phyloP scores from a whole-genome alignment of 176 grass and related monocot genomes.

The Tillandsia fasciculata region DNA sequence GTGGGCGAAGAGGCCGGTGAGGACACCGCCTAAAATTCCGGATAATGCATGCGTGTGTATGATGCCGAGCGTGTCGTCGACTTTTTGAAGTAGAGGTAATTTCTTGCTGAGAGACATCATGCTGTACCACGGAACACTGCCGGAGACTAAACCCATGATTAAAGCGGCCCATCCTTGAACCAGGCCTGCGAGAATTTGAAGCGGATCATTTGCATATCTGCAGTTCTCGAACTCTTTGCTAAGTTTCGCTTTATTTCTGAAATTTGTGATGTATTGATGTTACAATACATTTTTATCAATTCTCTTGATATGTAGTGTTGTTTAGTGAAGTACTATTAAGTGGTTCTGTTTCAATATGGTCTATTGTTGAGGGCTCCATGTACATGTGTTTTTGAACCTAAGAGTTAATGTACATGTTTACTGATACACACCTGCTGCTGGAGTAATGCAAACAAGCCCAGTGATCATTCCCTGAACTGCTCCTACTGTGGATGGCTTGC shows the following conservation, averaged over 20 bases:
- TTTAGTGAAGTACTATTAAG: too few species aligned
- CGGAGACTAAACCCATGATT: conserved; percentile 3
- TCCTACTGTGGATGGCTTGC: conserved; percentile 30
- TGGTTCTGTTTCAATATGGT: too few species aligned
- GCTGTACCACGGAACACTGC: conserved; percentile 20
- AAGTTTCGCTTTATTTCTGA: too few species aligned
- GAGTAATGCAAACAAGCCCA: conserved; percentile 27
- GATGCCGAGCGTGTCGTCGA: conserved; percentile 21
- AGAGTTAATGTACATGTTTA: background rate
- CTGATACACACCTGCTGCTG: conserved; percentile 3
- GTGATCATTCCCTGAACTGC: conserved; percentile 32
- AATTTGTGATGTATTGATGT: too few species aligned
- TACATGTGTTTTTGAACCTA: background rate
- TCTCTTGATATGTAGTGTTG: too few species aligned
- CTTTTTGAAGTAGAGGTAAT: conserved; percentile 13
- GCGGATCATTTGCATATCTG: background rate
- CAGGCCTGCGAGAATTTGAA: background rate
- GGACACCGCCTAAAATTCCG: conserved; percentile 17
- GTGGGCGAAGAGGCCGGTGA: conserved; percentile 24
- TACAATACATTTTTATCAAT: too few species aligned
- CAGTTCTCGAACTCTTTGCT: too few species aligned
- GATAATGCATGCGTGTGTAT: conserved; percentile 16
- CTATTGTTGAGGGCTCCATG: too few species aligned
- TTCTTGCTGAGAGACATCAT: conserved; percentile 19
- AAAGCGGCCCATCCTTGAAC: conserved; percentile 17